A percentile compares a stretch with the other conserved stretches of the same genome.
Conservation (phyloP, 1,284 basidiomycete species). For the Waitea zeae region DNA sequence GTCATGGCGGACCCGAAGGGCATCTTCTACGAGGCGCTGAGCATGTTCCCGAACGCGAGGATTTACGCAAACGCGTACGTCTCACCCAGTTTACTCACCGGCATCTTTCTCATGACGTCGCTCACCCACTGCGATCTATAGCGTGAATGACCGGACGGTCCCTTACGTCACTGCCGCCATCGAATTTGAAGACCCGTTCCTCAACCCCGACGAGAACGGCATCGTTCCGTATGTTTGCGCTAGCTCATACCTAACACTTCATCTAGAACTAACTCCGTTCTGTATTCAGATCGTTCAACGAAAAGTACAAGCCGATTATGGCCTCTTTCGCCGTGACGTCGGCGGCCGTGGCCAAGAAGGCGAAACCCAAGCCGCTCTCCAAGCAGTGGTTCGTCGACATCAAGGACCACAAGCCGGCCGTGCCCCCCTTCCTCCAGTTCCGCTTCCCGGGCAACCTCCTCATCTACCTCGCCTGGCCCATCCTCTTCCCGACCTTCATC, state of each 20-base stretch:
- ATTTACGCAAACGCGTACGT: slow-evolving; percentile 87
- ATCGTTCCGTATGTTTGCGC: slow-evolving; percentile 39
- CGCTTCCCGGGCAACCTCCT: slow-evolving; percentile 55
- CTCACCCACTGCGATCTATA: slow-evolving; percentile 15
- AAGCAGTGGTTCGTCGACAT: slow-evolving; percentile 29
- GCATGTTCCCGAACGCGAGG: slow-evolving; percentile 48
- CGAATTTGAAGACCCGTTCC: slow-evolving; percentile 53
- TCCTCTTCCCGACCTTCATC: slow-evolving; percentile 45
- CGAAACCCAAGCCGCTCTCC: slow-evolving; percentile 22
- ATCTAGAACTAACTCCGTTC: background rate
- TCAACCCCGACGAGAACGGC: slow-evolving; percentile 34
- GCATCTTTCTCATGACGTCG: background rate
- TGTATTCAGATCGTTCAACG: slow-evolving; percentile 30
- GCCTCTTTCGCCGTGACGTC: slow-evolving; percentile 26
- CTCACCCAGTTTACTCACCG: slow-evolving; percentile 19
- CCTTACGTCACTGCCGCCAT: slow-evolving; percentile 70
- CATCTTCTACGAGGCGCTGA: slow-evolving; percentile 64
- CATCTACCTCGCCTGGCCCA: slow-evolving; percentile 34
- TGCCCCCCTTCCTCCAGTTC: slow-evolving; percentile 50
- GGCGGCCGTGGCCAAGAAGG: slow-evolving; percentile 18
- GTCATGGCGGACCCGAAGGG: slow-evolving; percentile 77
- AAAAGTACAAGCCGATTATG: slow-evolving; percentile 37
- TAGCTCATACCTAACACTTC: too few species aligned
- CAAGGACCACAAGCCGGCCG: slow-evolving; percentile 17
- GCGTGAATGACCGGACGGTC: slow-evolving; percentile 64